Evolutionary conservation across 768 basidiomycete genomes (phyloP), one percentile per base, ranked within the genome.

Genomic region (Lactarius hengduanensis): DNA sequence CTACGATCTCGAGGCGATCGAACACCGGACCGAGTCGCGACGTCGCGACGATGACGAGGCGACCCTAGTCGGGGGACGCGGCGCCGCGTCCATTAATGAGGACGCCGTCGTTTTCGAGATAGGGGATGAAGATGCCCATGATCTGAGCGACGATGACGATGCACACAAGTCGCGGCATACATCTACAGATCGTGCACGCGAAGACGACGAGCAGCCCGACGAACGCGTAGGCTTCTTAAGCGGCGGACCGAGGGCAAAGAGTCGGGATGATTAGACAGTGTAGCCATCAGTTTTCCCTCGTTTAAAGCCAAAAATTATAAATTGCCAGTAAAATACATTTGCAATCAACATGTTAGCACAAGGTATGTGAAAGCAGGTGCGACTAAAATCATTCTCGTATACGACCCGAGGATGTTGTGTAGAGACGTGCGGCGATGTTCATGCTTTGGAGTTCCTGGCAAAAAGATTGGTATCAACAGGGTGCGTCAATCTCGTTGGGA

Each of bases 341-440:
- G 62, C 40, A 22, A 64, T 43, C 63, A 45, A 41, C 61, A n/a
- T 63, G 60, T 5, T 64, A 68, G 57, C 38, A 45, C 38, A 45
- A 47, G 36, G 63, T 61, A 59, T 65, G 64, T 20, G 43, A 67
- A 65, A 67, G 65, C 55, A 64, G 63, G 16, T 59, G 66, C 59
- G 50, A 47, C 40, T 53, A 59, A 57, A 61, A 64, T 70, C 70
- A 78, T 66, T 93, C 92, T 72, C 92, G 80, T 70, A 92, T 91
- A 67, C 92, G 89, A 67, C 92, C 92, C 40, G 92, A 90, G 40
- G 92, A 94, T 40, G 90, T 88, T 9, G 92, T 90, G 76, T 93
- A 94, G 62, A 93, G 78, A 58, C 94, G 87, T 63, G 92, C 88
- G 63, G 93, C 93, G 69, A 95, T 93, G 76, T 94, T 95, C 94